These are phyloP conservation scores for Talaromyces stipitatus DNA, from an alignment of 495 filamentous ascomycete species.

Conservation along the genomic window DNA sequence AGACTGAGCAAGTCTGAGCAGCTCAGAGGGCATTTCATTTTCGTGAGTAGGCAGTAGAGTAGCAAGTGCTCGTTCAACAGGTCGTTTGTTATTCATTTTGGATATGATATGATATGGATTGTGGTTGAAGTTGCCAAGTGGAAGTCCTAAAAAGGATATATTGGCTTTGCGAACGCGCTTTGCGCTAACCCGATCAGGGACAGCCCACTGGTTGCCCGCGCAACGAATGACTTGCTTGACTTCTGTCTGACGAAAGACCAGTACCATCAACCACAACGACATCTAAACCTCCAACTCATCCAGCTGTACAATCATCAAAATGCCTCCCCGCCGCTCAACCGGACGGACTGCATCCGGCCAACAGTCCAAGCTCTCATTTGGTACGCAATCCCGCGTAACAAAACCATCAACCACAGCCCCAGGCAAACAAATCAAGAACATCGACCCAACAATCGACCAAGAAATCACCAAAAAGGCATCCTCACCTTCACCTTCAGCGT, in stretches of 20 bases:
- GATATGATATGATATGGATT: background rate
- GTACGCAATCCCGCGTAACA: constrained; percentile 59
- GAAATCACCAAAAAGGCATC: constrained; percentile 20
- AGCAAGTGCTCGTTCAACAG: constrained; percentile 66
- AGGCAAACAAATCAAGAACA: constrained; percentile 41
- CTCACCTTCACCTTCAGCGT: background rate
- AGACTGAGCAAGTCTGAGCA: constrained; percentile 68
- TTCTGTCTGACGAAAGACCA: background rate
- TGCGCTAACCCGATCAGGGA: background rate
- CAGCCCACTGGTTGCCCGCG: background rate
- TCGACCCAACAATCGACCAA: constrained; percentile 27
- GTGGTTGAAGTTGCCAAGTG: background rate
- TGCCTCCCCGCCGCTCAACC: constrained; percentile 61
- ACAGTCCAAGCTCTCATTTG: constrained; percentile 73
- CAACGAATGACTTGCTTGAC: constrained; percentile 2
- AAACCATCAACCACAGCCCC: constrained; percentile 47
- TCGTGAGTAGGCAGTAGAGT: constrained; percentile 73
- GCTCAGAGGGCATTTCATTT: constrained; percentile 60
- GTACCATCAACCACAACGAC: background rate
- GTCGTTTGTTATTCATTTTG: constrained; percentile 44
- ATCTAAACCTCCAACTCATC: background rate
- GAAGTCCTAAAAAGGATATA: background rate
- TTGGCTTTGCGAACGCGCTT: background rate
- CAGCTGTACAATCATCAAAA: constrained; percentile 25
- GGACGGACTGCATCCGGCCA: constrained; percentile 27